These are phyloP conservation scores for Thermochaetoides thermophila DNA, from an alignment of 495 filamentous ascomycete species.

Conservation along the genomic window DNA sequence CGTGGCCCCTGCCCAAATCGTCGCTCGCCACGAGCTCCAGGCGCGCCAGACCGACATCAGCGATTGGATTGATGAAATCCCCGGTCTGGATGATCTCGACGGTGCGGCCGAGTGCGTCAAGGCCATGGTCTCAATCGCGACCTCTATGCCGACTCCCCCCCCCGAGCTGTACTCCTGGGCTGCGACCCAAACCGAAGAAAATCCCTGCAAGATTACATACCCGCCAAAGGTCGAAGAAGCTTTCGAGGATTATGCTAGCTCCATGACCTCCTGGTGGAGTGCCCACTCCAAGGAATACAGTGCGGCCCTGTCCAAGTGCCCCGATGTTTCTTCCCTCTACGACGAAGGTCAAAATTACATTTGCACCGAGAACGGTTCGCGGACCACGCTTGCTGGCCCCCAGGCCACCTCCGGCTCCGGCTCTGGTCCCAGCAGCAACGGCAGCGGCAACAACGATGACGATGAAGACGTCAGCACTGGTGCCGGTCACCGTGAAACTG, in stretches of 20 bases:
- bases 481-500: conserved; percentile 10
- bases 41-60: conserved; percentile 9
- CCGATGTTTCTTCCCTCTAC: neutral
- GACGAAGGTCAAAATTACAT: neutral
- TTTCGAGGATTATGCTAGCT: conserved; percentile 3
- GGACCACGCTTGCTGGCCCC: neutral
- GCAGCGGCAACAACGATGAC: neutral
- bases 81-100: conserved; percentile 1
- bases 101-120: conserved; percentile 5
- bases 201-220: conserved; percentile 5
- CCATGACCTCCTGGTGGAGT: conserved; percentile 5
- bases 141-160: conserved; percentile 10
- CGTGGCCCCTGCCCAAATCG: conserved; percentile 1
- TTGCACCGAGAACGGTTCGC: too few relatives aligned
- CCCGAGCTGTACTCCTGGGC: neutral
- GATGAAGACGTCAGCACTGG: conserved; percentile 1
- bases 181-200: conserved; percentile 1
- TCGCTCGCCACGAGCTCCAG: neutral
- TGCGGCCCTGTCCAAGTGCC: conserved; percentile 8
- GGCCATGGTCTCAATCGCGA: conserved; percentile 6
- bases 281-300: conserved; percentile 1
- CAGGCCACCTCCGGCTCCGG: neutral
- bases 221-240: conserved; percentile 3
- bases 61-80: too few relatives aligned
- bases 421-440: neutral